phyloP scores from a whole-genome alignment of 2,329 filamentous ascomycete genomes.

The Aureobasidium musti region DNA sequence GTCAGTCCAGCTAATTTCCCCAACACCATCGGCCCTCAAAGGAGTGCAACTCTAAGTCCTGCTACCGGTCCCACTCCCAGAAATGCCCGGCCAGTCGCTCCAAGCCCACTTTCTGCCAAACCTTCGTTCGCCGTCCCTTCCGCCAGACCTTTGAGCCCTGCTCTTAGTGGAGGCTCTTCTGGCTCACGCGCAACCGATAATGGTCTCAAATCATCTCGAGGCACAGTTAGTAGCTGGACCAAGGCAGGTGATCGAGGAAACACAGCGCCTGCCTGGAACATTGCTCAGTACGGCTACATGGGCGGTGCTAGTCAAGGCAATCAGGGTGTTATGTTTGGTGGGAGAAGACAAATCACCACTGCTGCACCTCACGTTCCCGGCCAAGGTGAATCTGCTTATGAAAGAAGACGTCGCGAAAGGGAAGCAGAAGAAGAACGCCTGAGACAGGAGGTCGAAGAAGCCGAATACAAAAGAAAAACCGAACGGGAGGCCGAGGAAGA shows the following conservation, averaged over 20 bases:
- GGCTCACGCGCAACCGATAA: conserved; percentile 58
- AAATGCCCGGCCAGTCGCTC: background rate
- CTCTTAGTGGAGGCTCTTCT: conserved; percentile 58
- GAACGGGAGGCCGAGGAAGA: conserved; percentile 67
- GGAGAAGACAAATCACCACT: conserved; percentile 86
- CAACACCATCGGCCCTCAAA: conserved; percentile 72
- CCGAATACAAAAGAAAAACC: conserved; percentile 51
- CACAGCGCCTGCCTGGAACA: conserved; percentile 94
- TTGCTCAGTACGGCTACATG: conserved; percentile 98
- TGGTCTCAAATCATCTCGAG: conserved; percentile 47
- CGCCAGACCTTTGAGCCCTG: conserved; percentile 47
- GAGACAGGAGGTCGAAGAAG: conserved; percentile 54
- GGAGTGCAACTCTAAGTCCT: conserved; percentile 51
- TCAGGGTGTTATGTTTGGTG: conserved; percentile 89
- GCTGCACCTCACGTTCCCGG: conserved; percentile 72
- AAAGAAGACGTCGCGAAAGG: conserved; percentile 63
- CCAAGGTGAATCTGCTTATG: conserved; percentile 74
- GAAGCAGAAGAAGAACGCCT: conserved; percentile 57
- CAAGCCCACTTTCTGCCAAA: conserved; percentile 6
- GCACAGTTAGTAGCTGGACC: conserved; percentile 84
- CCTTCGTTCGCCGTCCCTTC: conserved; percentile 38
- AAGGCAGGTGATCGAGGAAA: conserved; percentile 76
- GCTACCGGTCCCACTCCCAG: conserved; percentile 36
- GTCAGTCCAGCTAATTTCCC: conserved; percentile 75
- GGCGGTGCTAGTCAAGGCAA: conserved; percentile 96